A percentile compares a stretch with the other conserved stretches of the same genome.
phyloP scores from a whole-genome alignment of 2,329 filamentous ascomycete species.

The Lasiodiplodia hormozganensis region DNA sequence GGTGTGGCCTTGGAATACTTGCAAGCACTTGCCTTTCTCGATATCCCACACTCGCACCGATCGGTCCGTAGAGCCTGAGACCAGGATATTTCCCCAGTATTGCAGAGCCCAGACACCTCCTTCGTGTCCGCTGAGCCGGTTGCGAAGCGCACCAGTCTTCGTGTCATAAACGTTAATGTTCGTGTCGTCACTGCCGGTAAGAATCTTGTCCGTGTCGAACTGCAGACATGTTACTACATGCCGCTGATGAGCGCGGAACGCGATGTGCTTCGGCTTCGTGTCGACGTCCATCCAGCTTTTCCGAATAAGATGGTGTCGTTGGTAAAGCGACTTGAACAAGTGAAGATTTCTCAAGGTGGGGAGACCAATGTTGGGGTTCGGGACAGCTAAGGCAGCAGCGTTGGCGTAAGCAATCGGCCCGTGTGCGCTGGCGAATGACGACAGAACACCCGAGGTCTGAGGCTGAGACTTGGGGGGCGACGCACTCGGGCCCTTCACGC shows the following conservation, averaged over 20 bases:
- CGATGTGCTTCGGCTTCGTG: slow-evolving; percentile 86
- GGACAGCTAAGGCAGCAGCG: slow-evolving; percentile 81
- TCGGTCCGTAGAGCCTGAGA: slow-evolving; percentile 94
- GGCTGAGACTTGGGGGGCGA: slow-evolving; percentile 49
- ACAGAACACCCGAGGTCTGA: slow-evolving; percentile 53
- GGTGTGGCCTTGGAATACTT: slow-evolving; percentile 96
- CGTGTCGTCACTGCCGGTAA: slow-evolving; percentile 96
- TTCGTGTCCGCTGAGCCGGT: slow-evolving; percentile 89
- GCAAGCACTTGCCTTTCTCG: slow-evolving; percentile 87
- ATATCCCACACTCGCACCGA: slow-evolving; percentile 99
- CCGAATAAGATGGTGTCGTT: slow-evolving; percentile 87
- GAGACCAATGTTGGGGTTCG: slow-evolving; percentile 80
- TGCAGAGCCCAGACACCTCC: slow-evolving; percentile 97
- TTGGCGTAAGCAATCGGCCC: slow-evolving; percentile 87
- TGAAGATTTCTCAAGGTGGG: slow-evolving; percentile 82
- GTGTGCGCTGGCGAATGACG: slow-evolving; percentile 65
- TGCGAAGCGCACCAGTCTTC: slow-evolving; percentile 85
- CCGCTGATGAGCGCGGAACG: slow-evolving; percentile 93
- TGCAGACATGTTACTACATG: slow-evolving; percentile 98
- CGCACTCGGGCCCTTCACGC: slow-evolving; percentile 60
- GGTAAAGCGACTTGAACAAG: slow-evolving; percentile 95
- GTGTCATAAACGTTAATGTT: slow-evolving; percentile 98
- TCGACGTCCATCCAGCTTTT: slow-evolving; percentile 88
- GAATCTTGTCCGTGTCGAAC: slow-evolving; percentile 97
- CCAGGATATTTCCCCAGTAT: slow-evolving; percentile 92